These are phyloP conservation scores for Calonectria honghensis DNA, from an alignment of 2,329 filamentous ascomycete genomes.

Conservation along the genomic window DNA sequence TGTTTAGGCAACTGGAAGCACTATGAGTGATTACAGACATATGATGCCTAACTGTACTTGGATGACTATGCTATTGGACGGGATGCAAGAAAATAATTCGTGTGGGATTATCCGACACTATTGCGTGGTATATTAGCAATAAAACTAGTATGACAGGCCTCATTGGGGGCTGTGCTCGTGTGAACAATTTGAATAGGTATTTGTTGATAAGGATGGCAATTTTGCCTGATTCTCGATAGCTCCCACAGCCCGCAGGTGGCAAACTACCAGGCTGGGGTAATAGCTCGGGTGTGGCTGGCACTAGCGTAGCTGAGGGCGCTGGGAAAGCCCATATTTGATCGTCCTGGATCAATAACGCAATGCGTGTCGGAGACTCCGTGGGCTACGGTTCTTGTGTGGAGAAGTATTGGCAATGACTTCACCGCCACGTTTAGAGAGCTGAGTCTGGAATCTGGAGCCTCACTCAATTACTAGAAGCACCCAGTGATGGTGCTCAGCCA, in stretches of 20 bases:
- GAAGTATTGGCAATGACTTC: slow-evolving; percentile 26
- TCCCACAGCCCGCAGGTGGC: background rate
- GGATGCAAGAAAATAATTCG: background rate
- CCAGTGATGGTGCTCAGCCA: background rate
- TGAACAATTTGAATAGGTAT: background rate
- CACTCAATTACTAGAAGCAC: background rate
- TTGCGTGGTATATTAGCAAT: background rate
- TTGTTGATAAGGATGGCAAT: background rate
- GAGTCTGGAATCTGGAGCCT: slow-evolving; percentile 5
- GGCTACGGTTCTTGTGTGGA: slow-evolving; percentile 9
- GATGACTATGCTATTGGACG: background rate
- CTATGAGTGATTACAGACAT: background rate
- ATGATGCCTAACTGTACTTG: background rate
- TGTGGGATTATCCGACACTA: background rate
- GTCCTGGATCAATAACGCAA: background rate
- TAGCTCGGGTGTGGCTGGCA: slow-evolving; percentile 16
- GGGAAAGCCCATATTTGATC: background rate
- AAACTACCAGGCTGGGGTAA: background rate
- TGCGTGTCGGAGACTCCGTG: background rate
- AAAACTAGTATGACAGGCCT: background rate
- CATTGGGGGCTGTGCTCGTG: background rate
- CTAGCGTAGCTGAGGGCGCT: slow-evolving; percentile 7
- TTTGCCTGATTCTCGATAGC: background rate
- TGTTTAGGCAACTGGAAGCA: background rate
- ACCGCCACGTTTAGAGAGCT: slow-evolving; percentile 36